A percentile compares a stretch with the other conserved stretches of the same genome.
Evolutionary conservation across 441 rosid species (phyloP).

Genomic region (Erodium trifolium): DNA sequence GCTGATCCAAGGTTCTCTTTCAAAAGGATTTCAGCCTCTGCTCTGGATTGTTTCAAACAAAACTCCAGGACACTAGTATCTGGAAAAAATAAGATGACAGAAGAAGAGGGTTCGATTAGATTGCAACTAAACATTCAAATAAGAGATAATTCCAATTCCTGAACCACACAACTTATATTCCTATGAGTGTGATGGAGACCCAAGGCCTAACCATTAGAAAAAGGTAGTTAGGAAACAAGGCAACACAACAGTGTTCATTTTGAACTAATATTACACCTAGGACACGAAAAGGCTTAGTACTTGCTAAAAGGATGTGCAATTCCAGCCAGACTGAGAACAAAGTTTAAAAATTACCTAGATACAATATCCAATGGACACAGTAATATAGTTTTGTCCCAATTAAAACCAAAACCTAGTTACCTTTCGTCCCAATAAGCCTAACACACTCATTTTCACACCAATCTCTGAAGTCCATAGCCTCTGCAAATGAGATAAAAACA

Average conservation of each 20-base stretch:
- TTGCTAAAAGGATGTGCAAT: not conserved
- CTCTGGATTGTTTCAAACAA: conserved; percentile 86
- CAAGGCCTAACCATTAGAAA: too few species aligned
- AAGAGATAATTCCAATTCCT: too few species aligned
- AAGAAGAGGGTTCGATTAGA: not conserved
- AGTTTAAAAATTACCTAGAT: too few species aligned
- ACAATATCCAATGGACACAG: too few species aligned
- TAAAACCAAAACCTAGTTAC: conserved; percentile 26
- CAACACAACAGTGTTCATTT: too few species aligned
- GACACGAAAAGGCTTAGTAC: not conserved
- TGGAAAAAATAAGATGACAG: conserved; percentile 19
- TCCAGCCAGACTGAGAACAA: not conserved
- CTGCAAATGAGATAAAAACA: conserved; percentile 36
- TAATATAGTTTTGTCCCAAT: not conserved
- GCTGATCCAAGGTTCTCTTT: conserved; percentile 67
- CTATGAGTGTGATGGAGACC: too few species aligned
- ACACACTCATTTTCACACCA: conserved; percentile 88
- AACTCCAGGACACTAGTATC: conserved; percentile 90
- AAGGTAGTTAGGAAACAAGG: too few species aligned
- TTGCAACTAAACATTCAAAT: not conserved
- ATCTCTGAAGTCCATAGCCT: conserved; percentile 88
- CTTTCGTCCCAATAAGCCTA: conserved; percentile 81
- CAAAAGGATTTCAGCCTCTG: conserved; percentile 84
- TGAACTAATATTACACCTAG: too few species aligned
- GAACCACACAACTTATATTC: too few species aligned